Base-by-base conservation (phyloP, 2,329 filamentous ascomycete species). In the Fusarium mangiferae region DNA sequence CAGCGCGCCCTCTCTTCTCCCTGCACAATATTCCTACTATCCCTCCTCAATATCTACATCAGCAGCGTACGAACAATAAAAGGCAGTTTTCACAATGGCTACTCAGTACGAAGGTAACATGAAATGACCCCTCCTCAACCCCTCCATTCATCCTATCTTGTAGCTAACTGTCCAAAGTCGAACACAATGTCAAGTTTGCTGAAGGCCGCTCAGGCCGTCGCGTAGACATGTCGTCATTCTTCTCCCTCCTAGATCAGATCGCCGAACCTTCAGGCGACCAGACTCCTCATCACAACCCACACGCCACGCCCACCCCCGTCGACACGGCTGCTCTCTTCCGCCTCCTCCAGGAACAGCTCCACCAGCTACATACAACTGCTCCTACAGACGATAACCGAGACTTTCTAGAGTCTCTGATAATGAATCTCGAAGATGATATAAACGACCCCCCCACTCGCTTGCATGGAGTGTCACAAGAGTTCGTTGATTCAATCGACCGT, bases 161-260 rank as follows among this genome's bases (percentile, higher is more conserved):
- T 33, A 56, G 51, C 66, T 70, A 45, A 70, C 36, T 30, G 33
- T 42, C 33, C n/a, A 36, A 73, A 92, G 90, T 92, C 80, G 90
- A 92, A 80, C 90, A 92, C 83, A 89, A 89, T 80, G 89, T 92
- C 81, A 85, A 87, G 75, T 80, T 85, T 65, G 51, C 83, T 36
- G 73, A 85, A 54, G 71, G 81, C 11, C 79, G 83, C 56, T 82
- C 83, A 66, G 83, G 83, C 55, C 89, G 90, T 45, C 88, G 88
- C 78, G 82, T 89, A 70, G 89, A 91, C 83, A 92, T 92, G 90
- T 87, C 89, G 59, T 88, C 87, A 70, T 92, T 91, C 83, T 87
- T 83, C 76, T 86, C 88, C 62, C 87, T 89, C 79, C 87, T 91
- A 69, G 83, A 87, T 80, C 86, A 87, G 71, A 83, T 91, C 78